Conservation (phyloP, 345 rosid species). For the Dipteronia sinensis region DNA sequence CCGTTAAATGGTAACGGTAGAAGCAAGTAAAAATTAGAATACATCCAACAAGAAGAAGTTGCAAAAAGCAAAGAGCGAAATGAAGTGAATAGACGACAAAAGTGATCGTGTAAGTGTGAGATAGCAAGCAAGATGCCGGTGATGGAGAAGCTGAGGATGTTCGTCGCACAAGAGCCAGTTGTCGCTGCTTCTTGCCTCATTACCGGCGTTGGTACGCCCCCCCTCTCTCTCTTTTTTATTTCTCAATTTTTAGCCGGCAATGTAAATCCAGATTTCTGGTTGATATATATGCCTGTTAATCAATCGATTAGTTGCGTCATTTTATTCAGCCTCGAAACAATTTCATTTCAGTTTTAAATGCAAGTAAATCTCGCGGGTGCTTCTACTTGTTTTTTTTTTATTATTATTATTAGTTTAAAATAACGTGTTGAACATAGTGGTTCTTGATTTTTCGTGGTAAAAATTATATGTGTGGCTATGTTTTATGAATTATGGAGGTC, state of each 20-base stretch:
- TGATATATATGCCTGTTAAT: background rate
- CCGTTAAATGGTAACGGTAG: background rate
- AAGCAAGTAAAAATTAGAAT: background rate
- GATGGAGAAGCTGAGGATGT: slow-evolving; percentile 83
- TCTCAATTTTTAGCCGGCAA: background rate
- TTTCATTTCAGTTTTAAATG: background rate
- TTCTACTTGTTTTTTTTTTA: background rate
- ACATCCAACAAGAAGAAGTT: background rate
- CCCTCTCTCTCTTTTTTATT: slow-evolving; percentile 2
- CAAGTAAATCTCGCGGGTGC: background rate
- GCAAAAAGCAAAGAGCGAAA: background rate
- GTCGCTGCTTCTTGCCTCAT: slow-evolving; percentile 89
- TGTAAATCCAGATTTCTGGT: background rate
- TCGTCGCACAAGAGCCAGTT: slow-evolving; percentile 89
- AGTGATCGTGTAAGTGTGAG: background rate
- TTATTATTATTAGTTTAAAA: too few relatives aligned
- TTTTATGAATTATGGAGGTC: background rate
- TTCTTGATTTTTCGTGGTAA: background rate
- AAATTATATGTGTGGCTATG: background rate
- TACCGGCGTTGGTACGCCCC: slow-evolving; percentile 66
- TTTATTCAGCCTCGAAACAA: background rate
- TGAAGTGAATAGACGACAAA: background rate
- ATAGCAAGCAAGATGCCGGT: slow-evolving; percentile 51
- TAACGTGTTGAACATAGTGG: background rate
- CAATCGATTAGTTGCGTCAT: background rate